These are phyloP conservation scores for Ascochyta lentis DNA, from an alignment of 2,329 filamentous ascomycete genomes.

Conservation along the genomic window DNA sequence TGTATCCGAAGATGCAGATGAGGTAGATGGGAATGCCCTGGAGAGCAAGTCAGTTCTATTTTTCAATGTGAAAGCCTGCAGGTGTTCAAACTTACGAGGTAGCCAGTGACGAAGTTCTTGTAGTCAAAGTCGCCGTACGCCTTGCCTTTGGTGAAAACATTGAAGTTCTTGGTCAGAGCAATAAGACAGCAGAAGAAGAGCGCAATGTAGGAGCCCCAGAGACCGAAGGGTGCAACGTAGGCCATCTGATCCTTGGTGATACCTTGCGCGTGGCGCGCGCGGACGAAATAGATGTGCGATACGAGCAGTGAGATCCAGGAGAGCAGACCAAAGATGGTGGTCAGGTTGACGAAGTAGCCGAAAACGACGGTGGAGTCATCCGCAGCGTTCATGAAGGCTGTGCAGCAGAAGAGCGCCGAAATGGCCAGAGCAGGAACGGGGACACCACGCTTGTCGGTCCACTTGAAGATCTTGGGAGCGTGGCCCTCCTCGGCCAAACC, in stretches of 20 bases:
- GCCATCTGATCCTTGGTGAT: constrained; percentile 53
- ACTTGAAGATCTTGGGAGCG: constrained; percentile 74
- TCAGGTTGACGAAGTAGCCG: constrained; percentile 57
- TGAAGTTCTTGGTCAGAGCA: constrained; percentile 82
- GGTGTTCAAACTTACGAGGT: constrained; percentile 48
- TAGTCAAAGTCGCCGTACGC: constrained; percentile 68
- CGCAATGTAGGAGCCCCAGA: constrained; percentile 70
- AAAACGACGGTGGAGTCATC: constrained; percentile 53
- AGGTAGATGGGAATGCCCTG: constrained; percentile 76
- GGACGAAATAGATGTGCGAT: constrained; percentile 58
- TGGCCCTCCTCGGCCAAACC: constrained; percentile 75
- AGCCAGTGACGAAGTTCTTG: constrained; percentile 79
- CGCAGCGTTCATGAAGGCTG: constrained; percentile 66
- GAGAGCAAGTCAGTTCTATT: constrained; percentile 69
- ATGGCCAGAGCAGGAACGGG: constrained; percentile 70
- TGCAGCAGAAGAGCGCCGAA: constrained; percentile 67
- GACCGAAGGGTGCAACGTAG: constrained; percentile 75
- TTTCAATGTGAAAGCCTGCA: neutral
- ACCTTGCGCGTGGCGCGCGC: constrained; percentile 54
- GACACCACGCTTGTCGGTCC: constrained; percentile 74
- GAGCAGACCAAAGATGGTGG: constrained; percentile 51
- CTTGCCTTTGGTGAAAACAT: constrained; percentile 65
- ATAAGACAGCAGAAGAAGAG: constrained; percentile 76
- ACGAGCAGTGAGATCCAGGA: constrained; percentile 60
- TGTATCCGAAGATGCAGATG: constrained; percentile 66